Evolutionary conservation across 2,329 filamentous ascomycete genomes (phyloP).

Genomic region (Fusarium avenaceum): DNA sequence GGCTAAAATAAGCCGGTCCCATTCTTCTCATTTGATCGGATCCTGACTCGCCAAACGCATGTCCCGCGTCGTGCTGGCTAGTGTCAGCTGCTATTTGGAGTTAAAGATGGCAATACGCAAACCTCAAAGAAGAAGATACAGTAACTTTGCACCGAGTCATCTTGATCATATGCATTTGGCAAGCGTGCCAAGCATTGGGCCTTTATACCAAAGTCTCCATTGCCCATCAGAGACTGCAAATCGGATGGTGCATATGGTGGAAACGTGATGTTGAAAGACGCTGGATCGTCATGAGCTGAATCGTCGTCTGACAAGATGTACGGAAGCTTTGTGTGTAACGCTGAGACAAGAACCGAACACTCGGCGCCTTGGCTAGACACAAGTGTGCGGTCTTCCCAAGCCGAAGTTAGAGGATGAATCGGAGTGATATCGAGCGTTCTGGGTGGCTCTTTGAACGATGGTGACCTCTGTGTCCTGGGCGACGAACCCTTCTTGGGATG

Average conservation of each 20-base stretch:
- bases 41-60: constrained; percentile 56
- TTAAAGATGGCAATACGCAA: constrained; percentile 33
- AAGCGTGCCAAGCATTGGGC: constrained; percentile 62
- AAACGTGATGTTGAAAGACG: constrained; percentile 56
- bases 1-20: constrained; percentile 62
- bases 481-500: constrained; percentile 62
- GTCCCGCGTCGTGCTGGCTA: constrained; percentile 61
- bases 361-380: constrained; percentile 57
- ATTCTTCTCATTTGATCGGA: constrained; percentile 54
- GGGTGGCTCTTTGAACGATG: constrained; percentile 41
- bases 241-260: constrained; percentile 57
- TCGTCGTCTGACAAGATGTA: constrained; percentile 51
- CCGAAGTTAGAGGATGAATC: constrained; percentile 60
- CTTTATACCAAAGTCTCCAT: constrained; percentile 58
- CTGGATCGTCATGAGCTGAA: constrained; percentile 38
- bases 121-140: constrained; percentile 70
- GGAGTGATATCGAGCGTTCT: constrained; percentile 51
- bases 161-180: constrained; percentile 50
- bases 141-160: constrained; percentile 56
- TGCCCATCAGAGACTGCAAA: constrained; percentile 52
- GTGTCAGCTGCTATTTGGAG: constrained; percentile 27
- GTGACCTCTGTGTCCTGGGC: constrained; percentile 53
- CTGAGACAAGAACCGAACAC: constrained; percentile 60
- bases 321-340: constrained; percentile 60
- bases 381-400: constrained; percentile 64